Conservation (phyloP, 1,284 basidiomycete species). For the Marasmius fiardii region DNA sequence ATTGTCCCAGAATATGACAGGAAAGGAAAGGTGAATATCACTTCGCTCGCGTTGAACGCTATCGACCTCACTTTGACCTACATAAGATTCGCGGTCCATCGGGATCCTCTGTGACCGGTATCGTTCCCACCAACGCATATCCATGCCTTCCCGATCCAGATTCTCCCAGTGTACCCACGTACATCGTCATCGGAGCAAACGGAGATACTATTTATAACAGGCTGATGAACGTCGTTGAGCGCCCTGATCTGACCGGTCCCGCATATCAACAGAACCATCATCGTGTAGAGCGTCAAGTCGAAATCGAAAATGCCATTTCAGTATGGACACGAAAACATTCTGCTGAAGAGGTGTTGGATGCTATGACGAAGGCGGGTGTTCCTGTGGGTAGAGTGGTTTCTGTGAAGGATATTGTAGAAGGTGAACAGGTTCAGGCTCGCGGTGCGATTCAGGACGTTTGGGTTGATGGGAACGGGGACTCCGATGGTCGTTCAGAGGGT, state of each 20-base stretch:
- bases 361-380: conserved; percentile 44
- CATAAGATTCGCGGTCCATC: conserved; percentile 70
- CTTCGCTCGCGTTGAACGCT: conserved; percentile 1
- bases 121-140: conserved; percentile 71
- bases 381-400: conserved; percentile 61
- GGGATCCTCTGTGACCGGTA: conserved; percentile 69
- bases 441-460: conserved; percentile 57
- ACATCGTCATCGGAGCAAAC: conserved; percentile 69
- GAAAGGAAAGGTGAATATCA: conserved; percentile 48
- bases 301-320: conserved; percentile 62
- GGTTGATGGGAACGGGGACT: conserved; percentile 35
- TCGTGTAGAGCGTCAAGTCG: conserved; percentile 50
- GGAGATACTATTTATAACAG: conserved; percentile 66
- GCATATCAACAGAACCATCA: conserved; percentile 57
- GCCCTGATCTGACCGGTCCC: conserved; percentile 55
- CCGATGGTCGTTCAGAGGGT: conserved; percentile 25
- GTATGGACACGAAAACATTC: conserved; percentile 50
- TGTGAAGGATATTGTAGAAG: conserved; percentile 59
- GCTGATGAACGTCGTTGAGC: conserved; percentile 57
- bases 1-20: conserved; percentile 74
- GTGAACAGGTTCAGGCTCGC: conserved; percentile 51
- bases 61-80: background rate
- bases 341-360: conserved; percentile 40
- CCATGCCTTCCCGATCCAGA: conserved; percentile 50
- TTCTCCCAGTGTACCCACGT: conserved; percentile 40